Base-by-base conservation (phyloP, 1,139 yeast genomes). In the Saccharomycopsis phalli region DNA sequence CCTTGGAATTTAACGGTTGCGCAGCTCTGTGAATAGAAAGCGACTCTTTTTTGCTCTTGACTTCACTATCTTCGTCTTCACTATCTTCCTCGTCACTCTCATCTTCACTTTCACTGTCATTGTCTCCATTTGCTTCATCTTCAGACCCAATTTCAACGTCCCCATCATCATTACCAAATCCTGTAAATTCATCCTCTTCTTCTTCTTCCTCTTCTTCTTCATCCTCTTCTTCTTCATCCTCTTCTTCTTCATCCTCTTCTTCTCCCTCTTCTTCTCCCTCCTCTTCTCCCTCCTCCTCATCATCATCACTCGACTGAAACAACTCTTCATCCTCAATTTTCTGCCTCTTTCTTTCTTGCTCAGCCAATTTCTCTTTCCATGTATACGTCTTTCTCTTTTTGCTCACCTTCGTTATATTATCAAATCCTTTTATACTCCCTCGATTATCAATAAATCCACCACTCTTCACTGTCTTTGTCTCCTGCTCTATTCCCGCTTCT, bases 241-340 rank as follows among this genome's bases (percentile, higher is more conserved):
- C 51, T 2, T 34, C 48, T 32, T 45, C 51, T 3, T 47, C 50
- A 26, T 14, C n/a, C 29, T 7, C 29, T 10, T 26, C 8, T 5
- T 8, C 33, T n/a, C 33, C 17, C 22, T 59, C 54, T 3, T 53
- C 56, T 6, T 51, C 55, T 3, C 49, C 56, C 7, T 53, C 60
- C 2, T 53, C 61, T 2, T 52, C 50, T 13, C 38, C 51, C 13
- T 37, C 48, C 13, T 46, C 50, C 17, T 49, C 54, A 18, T 49
- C 56, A 31, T 49, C 57, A 26, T 71, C 72, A 43, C 68, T 62
- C 28, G 81, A 78, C 41, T 69, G 69, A 17, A 65, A 50, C 41
- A 73, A 64, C 20, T 86, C 62, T 26, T 71, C 62, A 42, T 77
- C 78, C 41, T 72, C 74, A 34, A 87, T 57, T 46, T 71, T 73